Base-by-base conservation (phyloP, 352 stramenopile species). In the Phytopythium oedochilum region DNA sequence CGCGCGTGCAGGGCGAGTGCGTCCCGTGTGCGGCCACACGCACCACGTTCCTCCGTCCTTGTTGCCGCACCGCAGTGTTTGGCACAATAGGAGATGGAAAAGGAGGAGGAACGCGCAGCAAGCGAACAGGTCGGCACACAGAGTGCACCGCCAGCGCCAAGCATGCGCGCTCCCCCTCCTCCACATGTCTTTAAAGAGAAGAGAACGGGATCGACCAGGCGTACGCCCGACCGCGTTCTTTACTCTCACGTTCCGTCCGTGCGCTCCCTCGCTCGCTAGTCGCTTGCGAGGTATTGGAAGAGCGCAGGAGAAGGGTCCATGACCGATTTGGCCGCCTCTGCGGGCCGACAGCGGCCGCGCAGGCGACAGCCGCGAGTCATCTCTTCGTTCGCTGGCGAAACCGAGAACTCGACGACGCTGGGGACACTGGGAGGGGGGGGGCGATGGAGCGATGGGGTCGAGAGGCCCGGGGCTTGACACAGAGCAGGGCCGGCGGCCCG, bases 181-280 rank as follows among this genome's bases (percentile, higher is more conserved):
- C 76, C 10, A 45, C 35, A 93, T 93, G 55, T 53, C 78, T 91
- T 93, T 91, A 20, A 93, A 90, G 83, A 93, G 80, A 93, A 86
- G 58, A 93, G 70, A 76, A 63, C 50, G 26, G 12, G 40, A 20
- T 15, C 31, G 25, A 57, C 42, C 2, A 25, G n/a, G 6, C 7
- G 40, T 25, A 28, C 2, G 18, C 18, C 28, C 6, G 26, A 38
- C 38, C 34, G 45, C 26, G 43, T 61, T 67, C 80, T 89, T 82
- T 92, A 92, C 83, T 92, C 82, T 90, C 83, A 92, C 63, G 53
- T 75, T 92, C 83, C 83, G 68, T 76, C 79, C 82, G 57, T 89
- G 61, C 68, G 61, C 64, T 57, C 49, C 17, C 22, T 20, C 35
- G 14, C 6, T 10, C 49, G 23, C 49, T 8, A 17, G 9, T 9